Conservation (phyloP, 2,329 filamentous ascomycete species). For the Periglandula ipomoeae region DNA sequence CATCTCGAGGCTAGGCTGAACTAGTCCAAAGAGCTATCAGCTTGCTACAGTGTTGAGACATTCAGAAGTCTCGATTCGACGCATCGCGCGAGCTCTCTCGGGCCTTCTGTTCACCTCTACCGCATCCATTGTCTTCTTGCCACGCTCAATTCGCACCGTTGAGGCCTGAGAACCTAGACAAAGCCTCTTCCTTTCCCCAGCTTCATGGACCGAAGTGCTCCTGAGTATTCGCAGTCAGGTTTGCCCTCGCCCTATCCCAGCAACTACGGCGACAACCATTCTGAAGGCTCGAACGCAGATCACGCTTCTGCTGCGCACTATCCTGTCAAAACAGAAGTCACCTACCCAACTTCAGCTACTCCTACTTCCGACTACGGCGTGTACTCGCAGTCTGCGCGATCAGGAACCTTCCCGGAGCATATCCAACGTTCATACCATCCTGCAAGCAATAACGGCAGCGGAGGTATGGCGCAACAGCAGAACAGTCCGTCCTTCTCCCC, state of each 20-base stretch:
- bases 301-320: constrained; percentile 90
- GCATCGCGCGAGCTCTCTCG: constrained; percentile 2
- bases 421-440: constrained; percentile 77
- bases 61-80: background rate
- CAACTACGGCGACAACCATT: constrained; percentile 59
- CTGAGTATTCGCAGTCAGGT: constrained; percentile 82
- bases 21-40: background rate
- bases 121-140: constrained; percentile 6
- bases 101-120: background rate
- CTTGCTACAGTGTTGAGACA: background rate
- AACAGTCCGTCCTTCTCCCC: constrained; percentile 94
- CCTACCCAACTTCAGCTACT: constrained; percentile 69
- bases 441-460: constrained; percentile 62
- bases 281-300: constrained; percentile 85
- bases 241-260: constrained; percentile 65
- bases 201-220: constrained; percentile 52
- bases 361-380: constrained; percentile 84
- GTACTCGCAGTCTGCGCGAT: constrained; percentile 66
- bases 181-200: constrained; percentile 14
- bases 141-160: constrained; percentile 8
- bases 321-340: constrained; percentile 71
- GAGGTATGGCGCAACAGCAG: constrained; percentile 93
- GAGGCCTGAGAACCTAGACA: constrained; percentile 2
- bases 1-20: background rate
- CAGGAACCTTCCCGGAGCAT: constrained; percentile 79